Evolutionary conservation across 345 rosid genomes (phyloP), one percentile per base, ranked within the genome.

Genomic region (Odontarrhena argentea): DNA sequence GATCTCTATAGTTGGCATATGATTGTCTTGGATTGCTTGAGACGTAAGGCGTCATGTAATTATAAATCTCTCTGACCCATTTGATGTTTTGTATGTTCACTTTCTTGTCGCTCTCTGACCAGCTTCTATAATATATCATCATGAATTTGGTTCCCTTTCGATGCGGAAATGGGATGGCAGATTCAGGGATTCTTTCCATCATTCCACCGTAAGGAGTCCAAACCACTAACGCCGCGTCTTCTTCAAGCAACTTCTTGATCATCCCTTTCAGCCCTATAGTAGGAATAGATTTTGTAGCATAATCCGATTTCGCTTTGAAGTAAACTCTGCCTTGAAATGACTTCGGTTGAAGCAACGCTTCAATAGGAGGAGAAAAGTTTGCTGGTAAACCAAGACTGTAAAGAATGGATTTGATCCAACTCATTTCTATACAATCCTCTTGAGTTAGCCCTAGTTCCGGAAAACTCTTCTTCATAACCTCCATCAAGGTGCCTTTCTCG

Each of bases 151-250:
- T 76, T 5, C 92, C 88, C 0, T 50, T 74, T 49, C 91, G 48
- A 60, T 86, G 95, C 1, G 87, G 95, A 70, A 82, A 87, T 1
- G 95, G 87, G 18, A 67, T 81, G 5, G 46, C 71, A 0, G 85
- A 79, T 32, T 76, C 91, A 0, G 81, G 18, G 52, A 88, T 80
- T 26, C 69, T 69, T 7, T 65, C 54, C 87, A 82, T 84, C 83
- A 38, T 79, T 35, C 92, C 96, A 0, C 96, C 91, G 14, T 75
- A 85, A 1, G 91, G 91, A 22, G 71, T 84, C 86, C 81, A 85
- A 32, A 82, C 5, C 32, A 74, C 71, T n/a, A 83, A 4, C 0
- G 86, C 82, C 2, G 26, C 28, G 0, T 79, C 91, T 22, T 82
- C 86, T 50, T 81, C 28, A 5, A 76, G 8, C 1, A 85, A 6